Percentiles rank a stretch among this genome's conserved stretches.
These are phyloP conservation scores for Neurospora sp. DNA, from an alignment of 495 filamentous ascomycete species.

Conservation along the genomic window DNA sequence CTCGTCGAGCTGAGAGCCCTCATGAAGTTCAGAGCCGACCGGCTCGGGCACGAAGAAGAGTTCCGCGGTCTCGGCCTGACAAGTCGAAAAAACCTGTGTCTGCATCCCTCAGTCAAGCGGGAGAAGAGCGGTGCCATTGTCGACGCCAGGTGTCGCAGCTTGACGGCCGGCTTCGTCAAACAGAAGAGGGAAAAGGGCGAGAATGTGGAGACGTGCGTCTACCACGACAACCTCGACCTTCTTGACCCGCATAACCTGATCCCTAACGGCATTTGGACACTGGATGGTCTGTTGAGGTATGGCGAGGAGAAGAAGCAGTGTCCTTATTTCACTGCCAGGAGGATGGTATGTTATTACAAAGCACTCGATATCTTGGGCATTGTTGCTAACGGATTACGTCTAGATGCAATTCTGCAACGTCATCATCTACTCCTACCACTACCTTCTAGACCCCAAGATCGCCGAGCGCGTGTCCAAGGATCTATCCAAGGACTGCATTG, in stretches of 20 bases:
- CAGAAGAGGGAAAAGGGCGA: constrained; percentile 94
- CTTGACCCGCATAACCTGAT: constrained; percentile 91
- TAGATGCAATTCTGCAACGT: constrained; percentile 98
- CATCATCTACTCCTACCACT: constrained; percentile 99
- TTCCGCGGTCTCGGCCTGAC: constrained; percentile 88
- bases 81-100: constrained; percentile 92
- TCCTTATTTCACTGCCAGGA: constrained; percentile 88
- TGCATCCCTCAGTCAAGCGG: constrained; percentile 88
- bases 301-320: constrained; percentile 95
- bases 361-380: too few relatives aligned
- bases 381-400: neutral
- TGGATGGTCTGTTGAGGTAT: constrained; percentile 79
- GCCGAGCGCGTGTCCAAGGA: constrained; percentile 94
- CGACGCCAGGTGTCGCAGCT: constrained; percentile 85
- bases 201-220: constrained; percentile 85
- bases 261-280: constrained; percentile 87
- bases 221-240: constrained; percentile 94
- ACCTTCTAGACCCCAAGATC: constrained; percentile 95
- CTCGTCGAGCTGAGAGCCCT: constrained; percentile 80
- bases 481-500: constrained; percentile 94
- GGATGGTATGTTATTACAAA: constrained; percentile 49
- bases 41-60: constrained; percentile 81
- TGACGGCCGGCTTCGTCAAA: constrained; percentile 94
- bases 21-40: constrained; percentile 85
- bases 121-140: constrained; percentile 93